Base-by-base conservation (phyloP, 352 stramenopile species). In the Plasmopara viticola region DNA sequence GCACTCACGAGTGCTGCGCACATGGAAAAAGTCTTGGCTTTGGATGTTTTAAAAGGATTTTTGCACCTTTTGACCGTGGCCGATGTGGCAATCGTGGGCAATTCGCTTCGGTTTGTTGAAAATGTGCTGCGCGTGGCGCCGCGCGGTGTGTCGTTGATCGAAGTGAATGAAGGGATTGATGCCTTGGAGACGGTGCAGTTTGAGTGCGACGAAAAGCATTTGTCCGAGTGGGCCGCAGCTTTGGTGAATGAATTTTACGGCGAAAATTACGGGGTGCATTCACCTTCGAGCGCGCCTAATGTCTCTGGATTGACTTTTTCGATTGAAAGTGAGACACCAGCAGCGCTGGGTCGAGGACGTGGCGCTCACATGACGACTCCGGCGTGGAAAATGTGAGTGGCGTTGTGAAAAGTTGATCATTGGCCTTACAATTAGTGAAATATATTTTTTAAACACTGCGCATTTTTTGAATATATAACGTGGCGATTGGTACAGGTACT, bases 161-260 rank as follows among this genome's bases (percentile, higher is more conserved):
- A 91, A 47, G 52, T 61, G 18, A 65, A 77, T 41, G 75, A 78
- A 18, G 84, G 84, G 39, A 91, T 91, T 30, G 84, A 91, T 33
- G 80, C 75, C 3, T 67, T 94, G 30, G 84, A 94, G 55, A 79
- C 63, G 17, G 71, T 94, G 29, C 78, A 91, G 62, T 89, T 85
- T 42, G 66, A 88, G 44, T 76, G 68, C 14, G 45, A 65, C 9
- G 77, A 85, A 39, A 65, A 80, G 39, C 71, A 87, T 46, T 60
- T 90, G 31, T 64, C 74, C 6, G 61, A 73, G 34, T 87, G 80
- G 68, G 80, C 80, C 0, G 75, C 83, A 6, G 64, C 70, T 14
- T 59, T 94, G 42, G 74, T 90, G n/a, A 87, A 94, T 57, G 66
- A 86, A 50, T 91, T 88, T 48, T 94, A 90, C 51, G 80, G 81